Evolutionary conservation across 2,329 filamentous ascomycete genomes (phyloP).

Genomic region (Aspergillus persii): DNA sequence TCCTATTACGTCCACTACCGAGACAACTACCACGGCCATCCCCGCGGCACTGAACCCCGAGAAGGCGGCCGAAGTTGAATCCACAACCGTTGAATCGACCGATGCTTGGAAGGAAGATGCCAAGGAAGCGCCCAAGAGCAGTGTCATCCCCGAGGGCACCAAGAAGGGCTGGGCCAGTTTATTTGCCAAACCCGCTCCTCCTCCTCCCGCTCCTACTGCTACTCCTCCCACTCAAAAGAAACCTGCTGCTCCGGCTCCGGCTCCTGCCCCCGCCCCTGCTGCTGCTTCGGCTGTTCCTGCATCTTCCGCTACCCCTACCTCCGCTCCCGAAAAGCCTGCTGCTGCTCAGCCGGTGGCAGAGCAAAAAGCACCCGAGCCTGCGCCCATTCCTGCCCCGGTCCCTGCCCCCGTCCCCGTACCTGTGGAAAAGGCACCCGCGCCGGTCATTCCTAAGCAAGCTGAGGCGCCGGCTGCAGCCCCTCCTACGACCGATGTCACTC

Average conservation of each 20-base stretch:
- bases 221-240: conserved; percentile 43
- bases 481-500: conserved; percentile 52
- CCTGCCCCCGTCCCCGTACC: conserved; percentile 39
- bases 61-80: conserved; percentile 19
- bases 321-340: conserved; percentile 8
- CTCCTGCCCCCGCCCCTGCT: conserved; percentile 13
- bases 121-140: conserved; percentile 30
- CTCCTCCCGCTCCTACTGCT: conserved; percentile 30
- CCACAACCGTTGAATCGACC: conserved; percentile 18
- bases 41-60: conserved; percentile 27
- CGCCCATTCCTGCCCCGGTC: conserved; percentile 40
- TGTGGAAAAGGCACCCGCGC: conserved; percentile 35
- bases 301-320: conserved; percentile 15
- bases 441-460: conserved; percentile 29
- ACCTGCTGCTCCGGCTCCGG: conserved; percentile 41
- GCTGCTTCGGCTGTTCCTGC: conserved; percentile 23
- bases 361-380: conserved; percentile 12
- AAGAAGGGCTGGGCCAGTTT: conserved; percentile 68
- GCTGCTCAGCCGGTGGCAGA: conserved; percentile 8
- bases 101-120: conserved; percentile 13
- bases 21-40: conserved; percentile 15
- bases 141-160: conserved; percentile 37
- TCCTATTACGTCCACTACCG: conserved; percentile 3
- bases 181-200: conserved; percentile 63
- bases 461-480: conserved; percentile 41